Evolutionary conservation across 176 grass and related monocot genomes (phyloP), one percentile per base, ranked within the genome.

Genomic region (Lolium rigidum): DNA sequence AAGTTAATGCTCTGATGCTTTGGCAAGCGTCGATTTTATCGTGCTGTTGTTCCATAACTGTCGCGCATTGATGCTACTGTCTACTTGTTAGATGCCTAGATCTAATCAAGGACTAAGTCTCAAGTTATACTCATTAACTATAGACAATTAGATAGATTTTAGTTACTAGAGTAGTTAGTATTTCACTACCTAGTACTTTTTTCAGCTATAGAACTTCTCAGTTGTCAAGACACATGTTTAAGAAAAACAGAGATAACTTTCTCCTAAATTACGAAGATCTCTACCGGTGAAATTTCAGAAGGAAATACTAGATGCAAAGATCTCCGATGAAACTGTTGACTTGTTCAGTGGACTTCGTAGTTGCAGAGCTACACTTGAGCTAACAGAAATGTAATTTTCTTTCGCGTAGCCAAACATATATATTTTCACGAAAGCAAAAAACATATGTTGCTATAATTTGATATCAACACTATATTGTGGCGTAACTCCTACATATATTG

Each of bases 241-340:
- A 28, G 24, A 25, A 74, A 49, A 74, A 74, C 12, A 24, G 22
- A 50, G 20, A 9, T 74, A 71, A 22, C 68, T 46, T 71, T 71
- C 68, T 71, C 20, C 67, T 70, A 11, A 73, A 74, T 74, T 74
- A 50, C 71, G 16, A 74, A 74, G 71, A 50, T 74, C 21, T 50
- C 21, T 14, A 48, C 11, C 12, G 1, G 25, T 49, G 12, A 48
- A 47, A 73, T 73, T 49, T 73, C 11, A 73, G 43, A 49, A 73
- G 11, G 21, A 74, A 51, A 75, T 51, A 35, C 31, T 35, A 51
- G 71, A 51, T 75, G 71, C 46, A 28, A 74, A 51, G 46, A 75
- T 75, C 46, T 51, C 46, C 21, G 2, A 50, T 50, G 43, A 74
- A 48, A 74, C 50, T 74, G 21, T 74, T 73, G 70, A 73, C 70